A percentile compares a stretch with the other conserved stretches of the same genome.
Conservation (phyloP, 768 basidiomycete species). For the Hydnomerulius pinastri region DNA sequence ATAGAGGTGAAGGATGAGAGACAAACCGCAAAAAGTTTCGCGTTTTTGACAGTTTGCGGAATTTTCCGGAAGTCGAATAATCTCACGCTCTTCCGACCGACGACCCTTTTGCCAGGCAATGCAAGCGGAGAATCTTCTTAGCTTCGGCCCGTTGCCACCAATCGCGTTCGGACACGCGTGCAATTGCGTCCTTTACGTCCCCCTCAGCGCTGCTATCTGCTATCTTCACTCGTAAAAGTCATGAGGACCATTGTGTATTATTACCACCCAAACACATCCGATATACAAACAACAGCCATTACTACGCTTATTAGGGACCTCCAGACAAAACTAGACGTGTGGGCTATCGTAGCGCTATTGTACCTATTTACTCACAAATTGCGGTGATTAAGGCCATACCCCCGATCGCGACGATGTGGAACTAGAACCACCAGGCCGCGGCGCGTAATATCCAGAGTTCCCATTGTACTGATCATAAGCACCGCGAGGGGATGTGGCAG, state of each 20-base stretch:
- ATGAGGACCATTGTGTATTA: background rate
- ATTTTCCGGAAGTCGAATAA: constrained; percentile 27
- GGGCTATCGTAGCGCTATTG: constrained; percentile 15
- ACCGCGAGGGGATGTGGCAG: constrained; percentile 8
- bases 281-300: constrained; percentile 4
- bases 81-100: constrained; percentile 34
- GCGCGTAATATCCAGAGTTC: constrained; percentile 19
- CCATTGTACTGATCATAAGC: constrained; percentile 27
- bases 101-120: background rate
- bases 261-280: background rate
- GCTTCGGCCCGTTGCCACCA: constrained; percentile 6
- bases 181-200: background rate
- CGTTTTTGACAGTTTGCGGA: constrained; percentile 38
- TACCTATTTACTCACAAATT: constrained; percentile 14
- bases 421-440: constrained; percentile 22
- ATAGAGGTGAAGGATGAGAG: constrained; percentile 46
- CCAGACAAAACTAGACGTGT: constrained; percentile 9
- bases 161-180: constrained; percentile 5
- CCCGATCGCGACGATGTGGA: constrained; percentile 25
- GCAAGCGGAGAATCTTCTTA: constrained; percentile 2
- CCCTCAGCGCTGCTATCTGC: background rate
- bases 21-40: constrained; percentile 49
- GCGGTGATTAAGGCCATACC: constrained; percentile 27
- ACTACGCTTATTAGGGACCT: constrained; percentile 15
- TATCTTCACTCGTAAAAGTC: no score